Evolutionary conservation across 352 stramenopile species (phyloP).

Genomic region (Phytophthora chlamydospora): DNA sequence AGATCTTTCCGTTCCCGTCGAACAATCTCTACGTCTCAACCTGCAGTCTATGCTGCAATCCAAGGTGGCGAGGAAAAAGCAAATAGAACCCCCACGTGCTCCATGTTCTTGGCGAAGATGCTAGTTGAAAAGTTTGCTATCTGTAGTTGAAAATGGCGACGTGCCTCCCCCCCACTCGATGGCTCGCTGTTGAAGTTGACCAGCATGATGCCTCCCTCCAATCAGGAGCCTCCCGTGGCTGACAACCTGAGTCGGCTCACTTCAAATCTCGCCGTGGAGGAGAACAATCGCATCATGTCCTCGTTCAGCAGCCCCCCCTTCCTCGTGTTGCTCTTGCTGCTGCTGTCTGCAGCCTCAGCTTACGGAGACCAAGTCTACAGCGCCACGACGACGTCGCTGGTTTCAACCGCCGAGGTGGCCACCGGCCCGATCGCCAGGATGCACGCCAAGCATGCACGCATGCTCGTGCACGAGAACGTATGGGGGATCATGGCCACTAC

Average conservation of each 20-base stretch:
- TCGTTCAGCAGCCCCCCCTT: no score
- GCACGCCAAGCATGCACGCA: conserved; percentile 52
- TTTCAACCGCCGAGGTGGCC: not conserved
- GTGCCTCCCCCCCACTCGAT: not conserved
- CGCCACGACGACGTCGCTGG: conserved; percentile 12
- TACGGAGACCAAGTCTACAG: conserved; percentile 17
- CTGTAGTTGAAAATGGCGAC: no score
- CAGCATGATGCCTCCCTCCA: conserved; percentile 7
- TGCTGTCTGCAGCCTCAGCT: not conserved
- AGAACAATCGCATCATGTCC: conserved; percentile 3
- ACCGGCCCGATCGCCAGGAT: conserved; percentile 22
- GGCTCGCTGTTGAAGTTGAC: conserved; percentile 29
- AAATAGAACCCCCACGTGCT: no score
- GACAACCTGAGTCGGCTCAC: not conserved
- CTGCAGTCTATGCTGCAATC: no score
- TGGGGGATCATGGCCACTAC: conserved; percentile 70
- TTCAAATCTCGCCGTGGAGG: conserved; percentile 6
- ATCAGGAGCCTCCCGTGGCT: conserved; percentile 7
- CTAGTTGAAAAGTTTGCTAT: no score
- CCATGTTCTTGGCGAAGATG: no score
- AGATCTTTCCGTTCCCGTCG: no score
- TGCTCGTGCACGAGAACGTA: conserved; percentile 62
- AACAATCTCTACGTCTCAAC: no score
- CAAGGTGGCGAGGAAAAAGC: no score
- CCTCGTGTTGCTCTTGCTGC: conserved; percentile 12